Evolutionary conservation across 202 grass and related monocot genomes (phyloP).

Genomic region (Bolboschoenoplectus hybrid): DNA sequence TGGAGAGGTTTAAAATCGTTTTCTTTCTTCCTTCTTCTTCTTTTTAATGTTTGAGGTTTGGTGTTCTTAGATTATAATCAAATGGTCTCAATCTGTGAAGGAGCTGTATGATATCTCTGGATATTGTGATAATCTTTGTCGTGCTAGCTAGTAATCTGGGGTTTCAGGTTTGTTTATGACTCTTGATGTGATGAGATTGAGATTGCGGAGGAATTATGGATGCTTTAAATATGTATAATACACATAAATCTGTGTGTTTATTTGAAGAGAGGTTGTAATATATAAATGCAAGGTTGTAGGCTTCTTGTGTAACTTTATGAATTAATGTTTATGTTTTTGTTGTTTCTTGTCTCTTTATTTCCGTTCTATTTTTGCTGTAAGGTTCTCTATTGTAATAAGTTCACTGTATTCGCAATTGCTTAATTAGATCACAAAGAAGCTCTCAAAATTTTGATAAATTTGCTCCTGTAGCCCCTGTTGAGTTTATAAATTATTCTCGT

Average conservation of each 20-base stretch:
- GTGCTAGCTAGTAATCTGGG: not conserved
- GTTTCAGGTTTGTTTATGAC: not conserved
- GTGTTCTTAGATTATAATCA: slow-evolving; percentile 1
- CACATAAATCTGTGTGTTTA: not conserved
- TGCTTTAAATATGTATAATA: not conserved
- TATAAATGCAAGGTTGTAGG: not conserved
- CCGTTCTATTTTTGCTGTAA: not conserved
- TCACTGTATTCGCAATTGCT: too few relatives aligned
- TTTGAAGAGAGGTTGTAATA: not conserved
- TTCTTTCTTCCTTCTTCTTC: too few relatives aligned
- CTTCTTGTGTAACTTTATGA: not conserved
- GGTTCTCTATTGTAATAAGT: not conserved
- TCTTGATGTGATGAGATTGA: not conserved
- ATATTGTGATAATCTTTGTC: not conserved
- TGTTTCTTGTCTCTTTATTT: not conserved
- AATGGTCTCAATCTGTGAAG: not conserved
- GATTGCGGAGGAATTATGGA: not conserved
- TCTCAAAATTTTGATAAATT: not conserved
- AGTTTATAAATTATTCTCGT: not conserved
- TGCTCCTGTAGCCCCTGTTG: not conserved
- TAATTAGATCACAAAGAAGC: not conserved
- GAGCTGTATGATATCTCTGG: not conserved
- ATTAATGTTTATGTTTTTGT: not conserved
- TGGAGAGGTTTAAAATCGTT: not conserved
- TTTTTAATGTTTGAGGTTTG: not conserved